Conservation (phyloP, 306 rosid genomes). For the Gynostemma pentaphyllum region DNA sequence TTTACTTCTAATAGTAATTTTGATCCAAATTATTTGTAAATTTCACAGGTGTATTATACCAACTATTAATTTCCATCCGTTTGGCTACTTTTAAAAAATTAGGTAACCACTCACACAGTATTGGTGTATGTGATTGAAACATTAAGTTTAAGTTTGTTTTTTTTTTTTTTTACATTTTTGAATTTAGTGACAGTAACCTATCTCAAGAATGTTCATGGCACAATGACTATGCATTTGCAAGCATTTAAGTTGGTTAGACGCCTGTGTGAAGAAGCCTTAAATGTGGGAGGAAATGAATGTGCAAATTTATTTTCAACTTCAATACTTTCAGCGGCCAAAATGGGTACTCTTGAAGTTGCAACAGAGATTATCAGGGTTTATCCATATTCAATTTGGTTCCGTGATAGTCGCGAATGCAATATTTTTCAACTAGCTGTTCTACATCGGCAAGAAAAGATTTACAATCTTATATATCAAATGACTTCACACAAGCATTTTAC, state of each 20-base stretch:
- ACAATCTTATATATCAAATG: slow-evolving; percentile 6
- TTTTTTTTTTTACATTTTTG: background rate
- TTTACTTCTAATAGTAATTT: background rate
- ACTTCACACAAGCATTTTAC: background rate
- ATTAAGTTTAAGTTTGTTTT: background rate
- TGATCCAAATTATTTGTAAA: background rate
- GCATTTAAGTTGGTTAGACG: background rate
- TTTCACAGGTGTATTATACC: background rate
- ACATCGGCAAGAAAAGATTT: background rate
- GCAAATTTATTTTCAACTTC: background rate
- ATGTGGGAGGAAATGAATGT: background rate
- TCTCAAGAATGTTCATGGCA: background rate
- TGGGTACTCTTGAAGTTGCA: background rate
- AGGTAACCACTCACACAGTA: background rate
- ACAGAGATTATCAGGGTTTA: background rate
- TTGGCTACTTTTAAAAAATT: background rate
- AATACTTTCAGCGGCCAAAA: background rate
- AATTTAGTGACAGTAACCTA: background rate
- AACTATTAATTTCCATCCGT: background rate
- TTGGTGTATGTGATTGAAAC: background rate
- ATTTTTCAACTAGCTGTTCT: background rate
- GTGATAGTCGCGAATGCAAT: background rate
- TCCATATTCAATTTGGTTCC: slow-evolving; percentile 1
- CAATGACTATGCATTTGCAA: background rate
- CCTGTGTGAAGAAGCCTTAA: background rate